Percentiles rank a stretch among this genome's conserved stretches.
Conservation (phyloP, 1,284 basidiomycete genomes). For the Ustilago sp. region DNA sequence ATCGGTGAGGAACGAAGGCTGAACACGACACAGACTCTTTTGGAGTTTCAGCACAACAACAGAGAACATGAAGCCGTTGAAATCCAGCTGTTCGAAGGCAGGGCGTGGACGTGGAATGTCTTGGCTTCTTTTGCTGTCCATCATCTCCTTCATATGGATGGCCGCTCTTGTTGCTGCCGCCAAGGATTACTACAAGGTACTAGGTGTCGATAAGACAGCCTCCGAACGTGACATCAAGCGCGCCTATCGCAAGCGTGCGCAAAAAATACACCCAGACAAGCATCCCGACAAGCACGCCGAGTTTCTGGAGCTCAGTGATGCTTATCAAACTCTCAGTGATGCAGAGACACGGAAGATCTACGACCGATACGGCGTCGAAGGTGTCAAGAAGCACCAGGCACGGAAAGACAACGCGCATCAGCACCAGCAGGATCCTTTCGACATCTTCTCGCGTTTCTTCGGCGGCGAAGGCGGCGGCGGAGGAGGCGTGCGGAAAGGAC, state of each 20-base stretch:
- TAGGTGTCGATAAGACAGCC: conserved; percentile 60
- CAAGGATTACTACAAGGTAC: conserved; percentile 65
- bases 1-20: background rate
- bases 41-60: background rate
- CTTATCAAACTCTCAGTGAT: conserved; percentile 66
- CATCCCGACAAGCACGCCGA: conserved; percentile 67
- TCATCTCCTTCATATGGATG: conserved; percentile 25
- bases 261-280: conserved; percentile 68
- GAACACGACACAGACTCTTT: background rate
- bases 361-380: conserved; percentile 65
- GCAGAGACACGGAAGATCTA: conserved; percentile 63
- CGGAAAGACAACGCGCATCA: conserved; percentile 50
- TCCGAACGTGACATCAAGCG: conserved; percentile 67
- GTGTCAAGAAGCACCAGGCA: conserved; percentile 66
- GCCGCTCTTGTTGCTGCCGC: conserved; percentile 51
- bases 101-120: conserved; percentile 5
- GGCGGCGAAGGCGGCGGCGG: conserved; percentile 51
- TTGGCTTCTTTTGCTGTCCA: conserved; percentile 26
- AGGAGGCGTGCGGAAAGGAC: conserved; percentile 57
- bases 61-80: conserved; percentile 42
- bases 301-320: conserved; percentile 71
- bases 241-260: conserved; percentile 65
- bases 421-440: conserved; percentile 62
- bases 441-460: conserved; percentile 68
- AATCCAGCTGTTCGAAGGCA: conserved; percentile 10